Conservation (phyloP, 179 eudicot genomes). For the Carnegiea gigantea region DNA sequence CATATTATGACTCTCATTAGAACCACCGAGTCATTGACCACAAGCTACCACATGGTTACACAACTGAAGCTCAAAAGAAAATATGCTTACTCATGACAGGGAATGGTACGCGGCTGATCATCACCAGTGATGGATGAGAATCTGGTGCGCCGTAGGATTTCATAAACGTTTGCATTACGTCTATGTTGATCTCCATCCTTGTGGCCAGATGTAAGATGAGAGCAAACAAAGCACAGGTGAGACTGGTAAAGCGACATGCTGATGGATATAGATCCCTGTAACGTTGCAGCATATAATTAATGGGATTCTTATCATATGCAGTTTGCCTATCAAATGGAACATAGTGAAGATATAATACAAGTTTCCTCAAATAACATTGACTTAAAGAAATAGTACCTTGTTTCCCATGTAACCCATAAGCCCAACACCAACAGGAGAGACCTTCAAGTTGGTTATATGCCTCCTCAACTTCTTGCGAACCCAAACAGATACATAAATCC, state of each 20-base stretch:
- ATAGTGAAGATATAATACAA: not conserved
- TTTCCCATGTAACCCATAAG: conserved; percentile 99
- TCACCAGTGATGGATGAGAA: conserved; percentile 66
- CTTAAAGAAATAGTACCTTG: conserved; percentile 48
- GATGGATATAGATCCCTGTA: conserved; percentile 91
- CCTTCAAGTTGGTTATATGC: conserved; percentile 71
- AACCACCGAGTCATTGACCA: not conserved
- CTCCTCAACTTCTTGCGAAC: conserved; percentile 81
- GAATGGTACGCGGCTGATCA: conserved; percentile 72
- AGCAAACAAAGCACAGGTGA: conserved; percentile 87
- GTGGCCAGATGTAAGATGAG: conserved; percentile 89
- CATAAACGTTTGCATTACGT: conserved; percentile 81
- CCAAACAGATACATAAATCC: conserved; percentile 91
- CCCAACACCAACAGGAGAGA: conserved; percentile 94
- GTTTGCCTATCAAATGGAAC: not conserved
- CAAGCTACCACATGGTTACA: not conserved
- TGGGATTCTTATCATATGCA: not conserved
- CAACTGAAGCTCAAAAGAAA: not conserved
- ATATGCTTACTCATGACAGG: conserved; percentile 84
- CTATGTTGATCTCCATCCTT: conserved; percentile 74
- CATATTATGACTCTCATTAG: not conserved
- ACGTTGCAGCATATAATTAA: conserved; percentile 4
- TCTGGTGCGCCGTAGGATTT: conserved; percentile 75
- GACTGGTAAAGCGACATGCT: conserved; percentile 94
- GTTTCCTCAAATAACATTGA: not conserved